phyloP scores from a whole-genome alignment of 2,329 filamentous ascomycete species.

The Emmonsiellopsis sp. region DNA sequence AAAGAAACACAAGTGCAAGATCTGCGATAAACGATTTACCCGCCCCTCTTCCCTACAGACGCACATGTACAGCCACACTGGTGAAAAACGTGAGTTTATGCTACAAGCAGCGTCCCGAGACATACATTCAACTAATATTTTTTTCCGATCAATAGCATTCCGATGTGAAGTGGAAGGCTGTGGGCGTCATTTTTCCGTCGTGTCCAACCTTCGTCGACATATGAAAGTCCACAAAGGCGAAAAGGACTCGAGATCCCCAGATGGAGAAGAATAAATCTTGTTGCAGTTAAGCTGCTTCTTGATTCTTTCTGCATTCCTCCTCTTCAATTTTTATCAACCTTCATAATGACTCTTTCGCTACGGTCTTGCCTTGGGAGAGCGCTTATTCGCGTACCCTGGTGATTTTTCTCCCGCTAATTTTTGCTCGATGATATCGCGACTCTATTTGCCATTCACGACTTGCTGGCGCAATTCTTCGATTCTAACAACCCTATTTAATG shows the following conservation, averaged over 20 bases:
- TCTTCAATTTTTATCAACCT: not conserved
- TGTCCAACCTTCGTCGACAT: conserved; percentile 88
- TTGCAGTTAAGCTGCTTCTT: conserved; percentile 6
- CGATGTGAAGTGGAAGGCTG: conserved; percentile 91
- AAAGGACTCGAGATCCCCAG: conserved; percentile 29
- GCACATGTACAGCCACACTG: conserved; percentile 97
- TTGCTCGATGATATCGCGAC: not conserved
- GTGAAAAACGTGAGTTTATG: conserved; percentile 85
- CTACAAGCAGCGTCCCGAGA: not conserved
- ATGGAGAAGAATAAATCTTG: conserved; percentile 30
- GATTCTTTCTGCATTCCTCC: conserved; percentile 3
- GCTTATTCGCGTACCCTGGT: not conserved
- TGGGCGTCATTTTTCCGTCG: conserved; percentile 91
- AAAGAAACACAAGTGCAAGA: conserved; percentile 99
- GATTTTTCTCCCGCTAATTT: not conserved
- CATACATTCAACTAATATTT: not conserved
- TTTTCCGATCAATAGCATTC: conserved; percentile 54
- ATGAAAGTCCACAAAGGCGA: conserved; percentile 86
- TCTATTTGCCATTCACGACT: not conserved
- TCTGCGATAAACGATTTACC: conserved; percentile 96
- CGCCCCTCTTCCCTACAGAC: conserved; percentile 89
- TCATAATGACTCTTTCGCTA: conserved; percentile 1
- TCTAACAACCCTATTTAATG: not conserved
- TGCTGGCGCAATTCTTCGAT: not conserved
- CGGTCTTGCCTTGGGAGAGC: not conserved